Evolutionary conservation across 2,329 filamentous ascomycete genomes (phyloP).

Genomic region (Colletotrichum filicis): DNA sequence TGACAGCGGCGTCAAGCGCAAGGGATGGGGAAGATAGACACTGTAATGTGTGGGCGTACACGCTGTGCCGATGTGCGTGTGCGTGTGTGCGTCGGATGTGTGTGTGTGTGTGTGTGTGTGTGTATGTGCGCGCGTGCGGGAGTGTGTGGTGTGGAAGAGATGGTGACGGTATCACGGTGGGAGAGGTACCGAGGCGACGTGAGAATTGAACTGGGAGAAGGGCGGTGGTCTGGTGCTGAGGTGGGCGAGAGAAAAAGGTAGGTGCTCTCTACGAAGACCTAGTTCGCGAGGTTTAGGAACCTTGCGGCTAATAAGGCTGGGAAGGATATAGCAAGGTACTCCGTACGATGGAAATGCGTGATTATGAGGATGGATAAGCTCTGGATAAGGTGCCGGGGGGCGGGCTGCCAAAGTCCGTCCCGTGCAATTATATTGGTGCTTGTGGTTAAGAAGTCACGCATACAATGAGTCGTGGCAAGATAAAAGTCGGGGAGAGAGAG

Average conservation of each 20-base stretch:
- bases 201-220: neutral
- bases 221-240: neutral
- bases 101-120: neutral
- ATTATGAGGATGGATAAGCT: neutral
- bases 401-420: neutral
- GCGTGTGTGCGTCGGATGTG: neutral
- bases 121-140: neutral
- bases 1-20: slow-evolving; percentile 6
- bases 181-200: neutral
- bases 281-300: neutral
- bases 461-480: neutral
- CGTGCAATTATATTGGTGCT: neutral
- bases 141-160: neutral
- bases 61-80: neutral
- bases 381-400: neutral
- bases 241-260: neutral
- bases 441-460: neutral
- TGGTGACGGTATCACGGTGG: neutral
- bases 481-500: neutral
- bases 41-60: neutral
- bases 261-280: neutral
- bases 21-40: neutral
- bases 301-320: neutral
- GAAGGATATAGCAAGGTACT: neutral
- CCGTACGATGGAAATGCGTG: neutral